These are phyloP conservation scores for Aspergillus sergii DNA, from an alignment of 2,329 filamentous ascomycete species.

Conservation along the genomic window DNA sequence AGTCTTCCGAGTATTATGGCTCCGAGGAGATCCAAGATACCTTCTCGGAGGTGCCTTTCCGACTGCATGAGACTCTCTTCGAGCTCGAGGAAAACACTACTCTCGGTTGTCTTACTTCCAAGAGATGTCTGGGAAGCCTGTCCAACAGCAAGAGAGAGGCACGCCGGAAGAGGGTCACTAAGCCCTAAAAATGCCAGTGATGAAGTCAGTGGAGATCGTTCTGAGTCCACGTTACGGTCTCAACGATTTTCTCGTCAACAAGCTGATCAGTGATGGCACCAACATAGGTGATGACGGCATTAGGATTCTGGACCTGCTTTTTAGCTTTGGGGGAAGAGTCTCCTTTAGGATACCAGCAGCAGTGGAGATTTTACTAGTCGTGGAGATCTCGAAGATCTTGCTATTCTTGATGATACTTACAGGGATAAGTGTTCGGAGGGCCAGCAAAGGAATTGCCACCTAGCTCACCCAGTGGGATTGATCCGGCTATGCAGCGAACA, in stretches of 20 bases:
- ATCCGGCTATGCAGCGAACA: not conserved
- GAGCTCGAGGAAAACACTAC: not conserved
- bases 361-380: conserved; percentile 79
- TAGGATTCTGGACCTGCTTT: conserved; percentile 68
- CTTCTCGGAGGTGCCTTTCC: not conserved
- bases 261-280: conserved; percentile 91
- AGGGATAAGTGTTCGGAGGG: conserved; percentile 65
- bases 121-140: not conserved
- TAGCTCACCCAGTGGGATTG: not conserved
- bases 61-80: not conserved
- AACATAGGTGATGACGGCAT: conserved; percentile 76
- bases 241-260: conserved; percentile 90
- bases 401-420: conserved; percentile 91
- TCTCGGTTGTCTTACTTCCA: not conserved
- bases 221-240: conserved; percentile 73
- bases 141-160: conserved; percentile 60
- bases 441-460: not conserved
- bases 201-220: conserved; percentile 85
- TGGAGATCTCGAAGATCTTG: conserved; percentile 91
- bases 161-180: conserved; percentile 55
- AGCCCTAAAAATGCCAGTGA: conserved; percentile 61
- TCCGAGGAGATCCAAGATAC: not conserved
- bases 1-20: not conserved
- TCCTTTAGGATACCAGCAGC: conserved; percentile 79
- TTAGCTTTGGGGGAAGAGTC: conserved; percentile 63